Evolutionary conservation across 2,329 filamentous ascomycete species (phyloP).

Genomic region (Hypoxylon sp.): DNA sequence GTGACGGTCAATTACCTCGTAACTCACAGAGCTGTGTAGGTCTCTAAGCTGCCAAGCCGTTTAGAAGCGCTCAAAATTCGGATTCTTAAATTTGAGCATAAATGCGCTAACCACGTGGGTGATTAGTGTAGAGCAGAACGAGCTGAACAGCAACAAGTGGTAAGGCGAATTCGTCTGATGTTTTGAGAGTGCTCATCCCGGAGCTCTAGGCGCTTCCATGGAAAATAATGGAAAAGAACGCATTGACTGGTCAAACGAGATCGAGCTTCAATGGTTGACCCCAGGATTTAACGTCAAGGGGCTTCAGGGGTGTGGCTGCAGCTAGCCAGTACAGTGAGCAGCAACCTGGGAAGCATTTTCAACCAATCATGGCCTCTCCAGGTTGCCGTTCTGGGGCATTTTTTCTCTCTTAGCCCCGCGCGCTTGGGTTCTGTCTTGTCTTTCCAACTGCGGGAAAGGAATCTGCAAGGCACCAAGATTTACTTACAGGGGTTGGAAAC

Average conservation of each 20-base stretch:
- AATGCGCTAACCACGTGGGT: conserved; percentile 14
- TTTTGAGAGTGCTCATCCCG: conserved; percentile 13
- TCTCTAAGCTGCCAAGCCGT: not conserved
- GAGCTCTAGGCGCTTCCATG: conserved; percentile 27
- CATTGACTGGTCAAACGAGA: conserved; percentile 26
- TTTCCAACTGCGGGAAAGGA: conserved; percentile 35
- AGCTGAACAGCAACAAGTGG: conserved; percentile 17
- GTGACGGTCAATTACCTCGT: conserved; percentile 6
- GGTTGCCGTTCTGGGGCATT: conserved; percentile 46
- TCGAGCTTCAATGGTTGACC: conserved; percentile 24
- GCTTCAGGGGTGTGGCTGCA: conserved; percentile 23
- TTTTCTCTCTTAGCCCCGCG: conserved; percentile 45
- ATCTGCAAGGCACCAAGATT: conserved; percentile 52
- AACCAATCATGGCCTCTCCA: conserved; percentile 44
- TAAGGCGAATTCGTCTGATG: conserved; percentile 36
- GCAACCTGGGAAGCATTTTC: conserved; percentile 7
- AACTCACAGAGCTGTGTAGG: not conserved
- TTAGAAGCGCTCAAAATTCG: not conserved
- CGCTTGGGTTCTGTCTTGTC: conserved; percentile 40
- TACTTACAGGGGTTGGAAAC: conserved; percentile 51
- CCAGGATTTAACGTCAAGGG: conserved; percentile 33
- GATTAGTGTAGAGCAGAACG: not conserved
- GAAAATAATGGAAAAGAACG: conserved; percentile 13
- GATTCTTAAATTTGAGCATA: not conserved
- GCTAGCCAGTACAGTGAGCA: conserved; percentile 5